Evolutionary conservation across 2,329 filamentous ascomycete species (phyloP), one percentile per base, ranked within the genome.

Genomic region (Curvularia eragrostidis): DNA sequence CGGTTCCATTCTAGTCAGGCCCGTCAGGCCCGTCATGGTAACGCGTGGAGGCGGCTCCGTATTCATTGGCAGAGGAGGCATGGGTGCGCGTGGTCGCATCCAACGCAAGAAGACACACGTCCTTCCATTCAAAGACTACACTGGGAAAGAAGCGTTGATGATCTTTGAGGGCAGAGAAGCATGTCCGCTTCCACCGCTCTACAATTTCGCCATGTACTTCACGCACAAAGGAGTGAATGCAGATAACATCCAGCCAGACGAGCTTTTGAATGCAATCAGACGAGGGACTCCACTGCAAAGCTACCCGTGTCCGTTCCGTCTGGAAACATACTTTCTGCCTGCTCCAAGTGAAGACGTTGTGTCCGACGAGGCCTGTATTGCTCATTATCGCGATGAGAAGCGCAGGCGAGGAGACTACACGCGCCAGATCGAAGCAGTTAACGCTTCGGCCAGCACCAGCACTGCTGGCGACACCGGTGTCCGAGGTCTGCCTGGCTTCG

Each of bases 101-200:
- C 8, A 56, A 39, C 59, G 56, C 41, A 46, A 1, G 8, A 59
- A 59, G 50, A 62, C 21, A 62, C 28, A 62, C 51, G 52, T 62
- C 36, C 23, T 62, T 12, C 52, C 52, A 54, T 59, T 62, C 42
- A 54, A 39, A 56, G 56, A 62, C 50, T 52, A 59, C 46, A 21
- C 52, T 28, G 49, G 52, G 23, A 46, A 34, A 26, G 39, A 59
- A 46, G 56, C 59, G 30, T 53, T 62, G 10, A 54, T 59, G 24
- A 47, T 62, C 19, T 59, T 62, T 3, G 1, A 21, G 34, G 52
- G 56, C 56, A 1, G 21, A 46, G 52, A 51, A 47, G 48, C 52
- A n/a, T 59, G 56, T 13, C 56, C 59, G 15, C 59, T 62, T 48
- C 59, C 59, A 18, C 56, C 50, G 24, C 59, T 62, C 47, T 62